These are phyloP conservation scores for Prunus salicina DNA, from an alignment of 306 rosid species.

Conservation along the genomic window DNA sequence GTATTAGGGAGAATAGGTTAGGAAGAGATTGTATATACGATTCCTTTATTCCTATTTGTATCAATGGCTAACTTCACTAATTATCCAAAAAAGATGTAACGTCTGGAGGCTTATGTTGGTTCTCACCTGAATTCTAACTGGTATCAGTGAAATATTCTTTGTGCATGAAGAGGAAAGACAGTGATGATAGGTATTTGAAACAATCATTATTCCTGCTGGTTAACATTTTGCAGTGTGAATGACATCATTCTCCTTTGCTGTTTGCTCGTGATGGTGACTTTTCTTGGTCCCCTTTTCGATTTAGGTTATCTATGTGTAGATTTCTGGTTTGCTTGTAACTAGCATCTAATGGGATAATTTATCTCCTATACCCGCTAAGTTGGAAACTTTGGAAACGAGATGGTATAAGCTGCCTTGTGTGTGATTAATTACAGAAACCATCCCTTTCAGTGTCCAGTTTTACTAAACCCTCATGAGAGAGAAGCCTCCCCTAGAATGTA, in stretches of 20 bases:
- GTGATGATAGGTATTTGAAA: neutral
- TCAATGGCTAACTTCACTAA: neutral
- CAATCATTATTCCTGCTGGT: neutral
- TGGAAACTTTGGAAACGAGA: neutral
- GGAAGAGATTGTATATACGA: slow-evolving; percentile 26
- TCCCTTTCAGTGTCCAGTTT: neutral
- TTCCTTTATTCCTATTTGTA: slow-evolving; percentile 8
- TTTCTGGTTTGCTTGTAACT: neutral
- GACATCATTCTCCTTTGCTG: neutral
- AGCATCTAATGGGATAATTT: neutral
- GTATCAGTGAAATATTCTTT: neutral
- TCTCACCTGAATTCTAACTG: neutral
- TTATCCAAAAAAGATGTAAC: neutral
- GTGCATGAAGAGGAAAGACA: neutral
- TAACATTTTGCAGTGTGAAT: neutral
- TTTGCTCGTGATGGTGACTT: neutral
- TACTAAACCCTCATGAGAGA: neutral
- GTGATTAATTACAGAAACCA: neutral
- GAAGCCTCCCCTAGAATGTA: neutral
- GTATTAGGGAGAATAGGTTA: slow-evolving; percentile 27
- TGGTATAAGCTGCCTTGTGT: neutral
- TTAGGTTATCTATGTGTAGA: neutral
- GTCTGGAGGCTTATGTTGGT: neutral
- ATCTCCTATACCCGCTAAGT: neutral
- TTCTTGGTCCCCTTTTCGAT: neutral